A percentile compares a stretch with the other conserved stretches of the same genome.
These are phyloP conservation scores for Colletotrichum aenigma DNA, from an alignment of 2,329 filamentous ascomycete species.

Conservation along the genomic window DNA sequence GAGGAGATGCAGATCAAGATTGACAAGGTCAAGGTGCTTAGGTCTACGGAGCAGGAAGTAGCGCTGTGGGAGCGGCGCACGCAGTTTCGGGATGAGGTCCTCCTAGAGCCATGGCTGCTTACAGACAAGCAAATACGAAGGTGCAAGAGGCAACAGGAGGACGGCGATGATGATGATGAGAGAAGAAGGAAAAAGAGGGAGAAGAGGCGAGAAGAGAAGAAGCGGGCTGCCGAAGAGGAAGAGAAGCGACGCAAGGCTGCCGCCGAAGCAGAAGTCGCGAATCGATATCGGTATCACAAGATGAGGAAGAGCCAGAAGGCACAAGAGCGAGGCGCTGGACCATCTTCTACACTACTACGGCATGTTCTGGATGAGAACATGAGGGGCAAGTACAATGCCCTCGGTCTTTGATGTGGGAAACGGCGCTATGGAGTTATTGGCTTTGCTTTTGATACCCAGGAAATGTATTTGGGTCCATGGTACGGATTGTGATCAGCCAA, in stretches of 20 bases:
- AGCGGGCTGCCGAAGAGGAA: neutral
- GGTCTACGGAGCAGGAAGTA: slow-evolving; percentile 61
- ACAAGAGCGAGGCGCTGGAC: neutral
- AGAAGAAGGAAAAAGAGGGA: slow-evolving; percentile 21
- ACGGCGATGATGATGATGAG: slow-evolving; percentile 41
- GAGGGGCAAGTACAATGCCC: slow-evolving; percentile 1
- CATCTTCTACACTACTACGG: neutral
- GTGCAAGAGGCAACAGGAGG: slow-evolving; percentile 43
- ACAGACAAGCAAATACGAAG: slow-evolving; percentile 50
- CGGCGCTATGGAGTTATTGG: neutral
- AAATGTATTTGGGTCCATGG: neutral
- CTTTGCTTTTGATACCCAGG: neutral
- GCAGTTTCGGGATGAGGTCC: slow-evolving; percentile 53
- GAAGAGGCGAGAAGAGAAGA: neutral
- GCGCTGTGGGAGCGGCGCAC: slow-evolving; percentile 61
- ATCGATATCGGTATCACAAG: neutral
- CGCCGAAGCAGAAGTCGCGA: neutral
- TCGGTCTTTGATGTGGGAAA: neutral
- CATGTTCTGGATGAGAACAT: slow-evolving; percentile 12
- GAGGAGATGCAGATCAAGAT: slow-evolving; percentile 56
- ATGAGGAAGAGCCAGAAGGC: neutral
- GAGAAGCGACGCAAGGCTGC: neutral
- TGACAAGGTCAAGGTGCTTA: slow-evolving; percentile 51
- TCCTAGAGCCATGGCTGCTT: slow-evolving; percentile 61
- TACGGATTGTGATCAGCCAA: neutral